These are phyloP conservation scores for Xerocomellus dryophilus DNA, from an alignment of 768 basidiomycete species.

Conservation along the genomic window DNA sequence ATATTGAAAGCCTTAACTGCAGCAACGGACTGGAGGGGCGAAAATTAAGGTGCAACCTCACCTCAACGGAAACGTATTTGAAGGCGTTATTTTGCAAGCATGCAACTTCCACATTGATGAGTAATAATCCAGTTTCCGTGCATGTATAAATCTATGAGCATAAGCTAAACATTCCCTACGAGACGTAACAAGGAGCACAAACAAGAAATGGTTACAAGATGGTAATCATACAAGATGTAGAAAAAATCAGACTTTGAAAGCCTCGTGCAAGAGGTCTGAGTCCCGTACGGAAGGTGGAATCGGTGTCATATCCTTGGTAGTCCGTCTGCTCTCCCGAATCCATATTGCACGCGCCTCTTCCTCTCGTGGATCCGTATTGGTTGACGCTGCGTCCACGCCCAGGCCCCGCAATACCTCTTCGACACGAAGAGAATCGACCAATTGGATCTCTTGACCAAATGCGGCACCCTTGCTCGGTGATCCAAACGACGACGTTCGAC, in stretches of 20 bases:
- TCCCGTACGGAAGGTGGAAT: conserved; percentile 6
- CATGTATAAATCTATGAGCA: conserved; percentile 27
- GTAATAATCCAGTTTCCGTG: conserved; percentile 4
- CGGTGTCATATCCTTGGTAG: conserved; percentile 36
- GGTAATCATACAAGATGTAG: neutral
- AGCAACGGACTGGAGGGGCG: too few species aligned
- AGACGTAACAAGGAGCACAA: conserved; percentile 7
- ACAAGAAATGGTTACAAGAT: conserved; percentile 10
- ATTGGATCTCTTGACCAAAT: conserved; percentile 43
- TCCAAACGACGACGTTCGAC: conserved; percentile 59
- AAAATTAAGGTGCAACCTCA: too few species aligned
- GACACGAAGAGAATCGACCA: conserved; percentile 59
- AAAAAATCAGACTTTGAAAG: conserved; percentile 32
- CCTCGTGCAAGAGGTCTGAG: conserved; percentile 28
- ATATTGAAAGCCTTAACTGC: too few species aligned
- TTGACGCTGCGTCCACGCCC: conserved; percentile 34
- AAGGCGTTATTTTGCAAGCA: conserved; percentile 1
- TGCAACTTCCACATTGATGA: conserved; percentile 9
- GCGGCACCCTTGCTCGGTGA: conserved; percentile 24
- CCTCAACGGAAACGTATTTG: too few species aligned
- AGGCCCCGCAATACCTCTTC: conserved; percentile 73
- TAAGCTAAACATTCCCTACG: conserved; percentile 12
- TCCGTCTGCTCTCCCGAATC: conserved; percentile 38
- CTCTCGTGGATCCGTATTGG: conserved; percentile 37
- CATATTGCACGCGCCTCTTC: conserved; percentile 45